A percentile compares a stretch with the other conserved stretches of the same genome.
These are phyloP conservation scores for Zygoascus biomembranicola DNA, from an alignment of 805 yeast species.

Conservation along the genomic window DNA sequence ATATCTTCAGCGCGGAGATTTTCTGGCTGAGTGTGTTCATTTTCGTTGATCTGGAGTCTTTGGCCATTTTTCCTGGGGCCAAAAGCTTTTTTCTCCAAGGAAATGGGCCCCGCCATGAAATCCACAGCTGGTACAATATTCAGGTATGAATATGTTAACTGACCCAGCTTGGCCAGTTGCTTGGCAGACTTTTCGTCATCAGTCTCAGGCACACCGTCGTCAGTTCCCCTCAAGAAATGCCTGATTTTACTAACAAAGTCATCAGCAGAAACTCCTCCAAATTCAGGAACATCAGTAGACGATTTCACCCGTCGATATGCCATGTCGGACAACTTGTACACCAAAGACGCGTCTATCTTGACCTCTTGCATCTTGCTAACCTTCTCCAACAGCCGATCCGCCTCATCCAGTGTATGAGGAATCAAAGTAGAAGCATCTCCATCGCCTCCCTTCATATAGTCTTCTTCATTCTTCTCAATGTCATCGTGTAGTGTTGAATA, in stretches of 20 bases:
- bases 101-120: constrained; percentile 65
- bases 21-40: constrained; percentile 28
- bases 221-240: background rate
- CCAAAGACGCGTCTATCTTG: constrained; percentile 2
- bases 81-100: constrained; percentile 41
- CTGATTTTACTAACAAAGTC: background rate
- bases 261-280: constrained; percentile 1
- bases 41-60: constrained; percentile 5
- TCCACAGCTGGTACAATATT: constrained; percentile 43
- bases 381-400: background rate
- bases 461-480: background rate
- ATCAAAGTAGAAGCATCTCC: background rate
- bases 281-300: background rate
- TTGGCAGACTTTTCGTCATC: background rate
- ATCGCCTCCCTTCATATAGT: background rate
- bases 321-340: constrained; percentile 6
- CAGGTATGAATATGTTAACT: constrained; percentile 23
- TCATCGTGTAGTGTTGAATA: background rate
- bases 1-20: constrained; percentile 46
- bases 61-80: background rate
- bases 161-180: constrained; percentile 5
- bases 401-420: background rate
- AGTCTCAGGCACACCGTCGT: background rate
- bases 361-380: background rate
- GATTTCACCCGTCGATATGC: background rate